Evolutionary conservation across 176 grass and related monocot genomes (phyloP), one percentile per base, ranked within the genome.

Genomic region (Urochloa ruziziensis): DNA sequence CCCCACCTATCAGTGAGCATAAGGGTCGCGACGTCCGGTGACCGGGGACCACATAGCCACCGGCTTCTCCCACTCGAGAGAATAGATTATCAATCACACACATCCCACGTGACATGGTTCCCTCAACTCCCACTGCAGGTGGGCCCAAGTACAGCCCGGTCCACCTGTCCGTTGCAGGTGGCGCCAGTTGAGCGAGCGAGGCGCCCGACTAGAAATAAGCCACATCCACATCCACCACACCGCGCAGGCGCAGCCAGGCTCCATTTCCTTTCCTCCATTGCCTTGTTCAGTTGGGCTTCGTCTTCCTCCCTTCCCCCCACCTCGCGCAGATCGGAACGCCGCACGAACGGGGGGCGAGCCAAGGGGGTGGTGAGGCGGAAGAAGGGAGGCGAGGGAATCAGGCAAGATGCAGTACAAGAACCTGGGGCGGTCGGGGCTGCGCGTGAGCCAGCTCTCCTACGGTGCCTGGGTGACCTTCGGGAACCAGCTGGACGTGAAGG

Each of bases 401-500:
- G 43, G 43, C 43, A 14, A 29, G 75, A 98, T 98, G 96, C 96
- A 96, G 96, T 99, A 99, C 96, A 94, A 90, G 35, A 99, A 95
- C 83, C 77, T 99, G n/a, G 96, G 96, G 18, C 65, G 89, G 6
- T 99, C 96, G 85, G 96, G 96, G 19, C 87, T 99, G 2, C 92
- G 92, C 10, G 96, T 99, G 43, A 95, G 93, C 85, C 96, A 99
- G 84, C 89, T 99, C 19, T 92, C 93, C 11, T 99, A 90, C 83
- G 96, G 96, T 0, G 21, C 96, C 2, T 96, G 96, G 93, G 96
- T 99, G 2, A 99, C 89, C 56, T 99, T 99, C 74, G 96, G 96
- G 23, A 99, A 99, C 89, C 96, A 99, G 80, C 83, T 99, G 4
- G 96, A 99, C 49, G 96, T 99, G 5, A 99, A 99, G 87, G 96